phyloP scores from a whole-genome alignment of 345 rosid species.

The Gossypium rotundifolium region DNA sequence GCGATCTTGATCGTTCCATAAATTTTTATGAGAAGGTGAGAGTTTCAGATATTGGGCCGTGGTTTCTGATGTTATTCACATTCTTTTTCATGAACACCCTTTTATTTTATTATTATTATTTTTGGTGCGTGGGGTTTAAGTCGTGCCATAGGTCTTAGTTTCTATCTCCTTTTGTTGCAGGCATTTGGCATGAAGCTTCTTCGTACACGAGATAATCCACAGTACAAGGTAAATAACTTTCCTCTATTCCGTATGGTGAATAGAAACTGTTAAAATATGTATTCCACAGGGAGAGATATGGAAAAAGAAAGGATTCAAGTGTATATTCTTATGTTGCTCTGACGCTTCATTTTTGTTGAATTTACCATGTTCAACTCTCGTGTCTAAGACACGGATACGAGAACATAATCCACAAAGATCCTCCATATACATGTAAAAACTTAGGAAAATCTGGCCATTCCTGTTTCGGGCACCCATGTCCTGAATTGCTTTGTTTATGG shows the following conservation, averaged over 20 bases:
- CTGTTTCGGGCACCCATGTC: neutral
- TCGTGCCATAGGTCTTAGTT: neutral
- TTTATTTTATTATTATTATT: neutral
- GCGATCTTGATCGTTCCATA: constrained; percentile 87
- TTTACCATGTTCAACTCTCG: no score
- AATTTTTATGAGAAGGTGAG: constrained; percentile 90
- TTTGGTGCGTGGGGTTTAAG: neutral
- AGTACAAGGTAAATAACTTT: constrained; percentile 61
- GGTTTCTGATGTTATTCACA: neutral
- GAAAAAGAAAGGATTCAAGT: neutral
- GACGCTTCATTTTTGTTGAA: no score
- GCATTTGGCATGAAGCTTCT: constrained; percentile 99
- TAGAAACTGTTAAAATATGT: neutral
- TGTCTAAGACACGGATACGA: no score
- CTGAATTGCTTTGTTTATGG: neutral
- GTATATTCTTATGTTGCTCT: no score
- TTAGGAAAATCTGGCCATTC: no score
- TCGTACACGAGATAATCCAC: constrained; percentile 81
- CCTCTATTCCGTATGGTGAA: neutral
- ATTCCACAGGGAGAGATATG: neutral
- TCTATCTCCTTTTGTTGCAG: constrained; percentile 24
- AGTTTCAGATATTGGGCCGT: neutral
- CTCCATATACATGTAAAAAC: no score
- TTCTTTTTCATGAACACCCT: neutral
- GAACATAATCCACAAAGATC: no score